Percentiles rank a stretch among this genome's conserved stretches.
phyloP scores from a whole-genome alignment of 2,329 filamentous ascomycete species.

The Colletotrichum sp. region DNA sequence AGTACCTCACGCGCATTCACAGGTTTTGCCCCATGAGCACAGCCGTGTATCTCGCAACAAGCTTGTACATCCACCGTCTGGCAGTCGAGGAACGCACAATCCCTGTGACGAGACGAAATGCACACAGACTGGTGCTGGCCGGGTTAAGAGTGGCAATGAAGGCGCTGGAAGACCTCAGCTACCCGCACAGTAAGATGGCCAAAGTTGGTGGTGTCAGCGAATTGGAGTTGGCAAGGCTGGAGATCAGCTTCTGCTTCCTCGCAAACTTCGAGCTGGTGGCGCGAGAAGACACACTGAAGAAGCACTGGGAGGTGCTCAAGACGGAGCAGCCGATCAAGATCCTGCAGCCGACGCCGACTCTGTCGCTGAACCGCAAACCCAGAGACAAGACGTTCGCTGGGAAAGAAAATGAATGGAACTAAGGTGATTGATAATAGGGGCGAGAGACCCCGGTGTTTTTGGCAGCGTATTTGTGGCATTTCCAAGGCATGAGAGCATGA shows the following conservation, averaged over 20 bases:
- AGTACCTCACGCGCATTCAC: slow-evolving; percentile 88
- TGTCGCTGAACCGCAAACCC: slow-evolving; percentile 28
- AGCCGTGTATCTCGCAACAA: slow-evolving; percentile 89
- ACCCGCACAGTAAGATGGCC: slow-evolving; percentile 82
- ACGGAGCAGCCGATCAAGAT: slow-evolving; percentile 25
- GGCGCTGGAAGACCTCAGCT: slow-evolving; percentile 89
- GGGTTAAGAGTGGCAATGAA: slow-evolving; percentile 91
- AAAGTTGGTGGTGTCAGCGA: slow-evolving; percentile 89
- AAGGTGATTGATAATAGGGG: background rate
- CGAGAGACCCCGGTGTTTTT: background rate
- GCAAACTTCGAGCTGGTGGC: slow-evolving; percentile 82
- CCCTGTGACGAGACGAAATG: slow-evolving; percentile 81
- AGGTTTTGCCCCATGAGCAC: slow-evolving; percentile 93
- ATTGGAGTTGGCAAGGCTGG: slow-evolving; percentile 79
- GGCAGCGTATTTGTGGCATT: background rate
- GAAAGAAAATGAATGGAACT: background rate
- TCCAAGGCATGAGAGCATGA: background rate
- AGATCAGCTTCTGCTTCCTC: slow-evolving; percentile 88
- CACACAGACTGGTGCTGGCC: slow-evolving; percentile 84
- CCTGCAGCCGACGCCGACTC: slow-evolving; percentile 24
- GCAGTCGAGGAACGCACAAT: slow-evolving; percentile 80
- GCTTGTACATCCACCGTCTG: slow-evolving; percentile 84
- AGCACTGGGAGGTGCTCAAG: slow-evolving; percentile 38
- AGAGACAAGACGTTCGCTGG: background rate
- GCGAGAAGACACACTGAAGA: slow-evolving; percentile 33